Base-by-base conservation (phyloP, 805 yeast species). In the Debaryomyces castellii region DNA sequence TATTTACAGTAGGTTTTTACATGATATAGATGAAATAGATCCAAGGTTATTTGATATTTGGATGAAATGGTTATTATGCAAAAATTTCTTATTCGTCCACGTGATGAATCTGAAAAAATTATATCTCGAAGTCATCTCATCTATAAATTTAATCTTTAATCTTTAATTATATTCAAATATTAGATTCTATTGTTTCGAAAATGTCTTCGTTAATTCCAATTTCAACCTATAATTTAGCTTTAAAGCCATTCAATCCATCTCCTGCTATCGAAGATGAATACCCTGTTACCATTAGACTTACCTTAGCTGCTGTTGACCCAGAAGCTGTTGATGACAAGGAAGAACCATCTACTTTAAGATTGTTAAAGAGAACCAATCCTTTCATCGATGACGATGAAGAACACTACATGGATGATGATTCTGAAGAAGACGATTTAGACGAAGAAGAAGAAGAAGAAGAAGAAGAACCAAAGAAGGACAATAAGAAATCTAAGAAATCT, bases 281-380 rank as follows among this genome's bases (percentile, higher is more conserved):
- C 66, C 97, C 97, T 42, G 87, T 88, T 55, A 85, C 97, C 51
- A 82, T 92, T 56, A 87, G 96, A 71, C 67, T 92, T 60, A 91
- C 98, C 44, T 79, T 92, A 80, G 99, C 97, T 52, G 96, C 99
- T 49, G 77, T 94, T 60, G 97, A 92, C 71, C 96, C 97, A 51
- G 87, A 83, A 61, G 78, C 95, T 24, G 82, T 80, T 57, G 96
- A 89, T 59, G 90, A 84, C 52, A 81, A 82, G 59, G 82, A 77
- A 54, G 84, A 80, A 57, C 97, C 98, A 54, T 83, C 96, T 25
- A 89, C 97, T 58, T 78, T 94, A 63, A 86, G 96, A 75, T 79
- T 92, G 62, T 79, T 92, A 65, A 90, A 89, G 80, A 83, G 83
- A 63, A 65, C 77, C 65, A 74, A 69, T 39, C 64, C 67, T 22